These are phyloP conservation scores for Oxytropis ochrocephala DNA, from an alignment of 306 rosid genomes.

Conservation along the genomic window DNA sequence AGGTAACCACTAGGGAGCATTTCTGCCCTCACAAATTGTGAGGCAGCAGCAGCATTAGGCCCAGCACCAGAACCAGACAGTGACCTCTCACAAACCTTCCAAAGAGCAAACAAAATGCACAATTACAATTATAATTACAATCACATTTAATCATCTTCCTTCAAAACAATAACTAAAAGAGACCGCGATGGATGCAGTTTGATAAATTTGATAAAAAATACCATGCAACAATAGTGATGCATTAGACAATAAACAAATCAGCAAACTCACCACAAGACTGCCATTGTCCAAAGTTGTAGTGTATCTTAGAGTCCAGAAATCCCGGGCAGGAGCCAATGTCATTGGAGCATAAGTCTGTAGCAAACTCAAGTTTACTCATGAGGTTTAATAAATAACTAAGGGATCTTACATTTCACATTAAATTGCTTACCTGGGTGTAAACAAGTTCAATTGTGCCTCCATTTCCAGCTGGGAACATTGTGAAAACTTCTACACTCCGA, in stretches of 20 bases:
- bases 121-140: too few relatives aligned
- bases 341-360: conserved; percentile 90
- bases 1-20: conserved; percentile 97
- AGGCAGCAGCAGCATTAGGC: conserved; percentile 66
- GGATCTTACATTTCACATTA: neutral
- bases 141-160: neutral
- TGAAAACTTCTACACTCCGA: conserved; percentile 92
- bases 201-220: neutral
- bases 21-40: conserved; percentile 80
- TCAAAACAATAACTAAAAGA: neutral
- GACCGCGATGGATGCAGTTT: neutral
- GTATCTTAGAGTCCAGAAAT: conserved; percentile 98
- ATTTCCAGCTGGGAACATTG: conserved; percentile 90
- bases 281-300: conserved; percentile 84
- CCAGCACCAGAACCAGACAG: conserved; percentile 93
- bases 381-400: neutral
- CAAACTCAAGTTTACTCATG: neutral
- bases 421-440: conserved; percentile 73
- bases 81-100: conserved; percentile 94
- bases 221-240: neutral
- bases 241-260: neutral
- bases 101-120: neutral
- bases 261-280: conserved; percentile 74
- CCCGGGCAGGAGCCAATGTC: conserved; percentile 93
- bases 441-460: conserved; percentile 94